Percentiles rank a stretch among this genome's conserved stretches.
Conservation (phyloP, 495 filamentous ascomycete species). For the Tuber calosporum region DNA sequence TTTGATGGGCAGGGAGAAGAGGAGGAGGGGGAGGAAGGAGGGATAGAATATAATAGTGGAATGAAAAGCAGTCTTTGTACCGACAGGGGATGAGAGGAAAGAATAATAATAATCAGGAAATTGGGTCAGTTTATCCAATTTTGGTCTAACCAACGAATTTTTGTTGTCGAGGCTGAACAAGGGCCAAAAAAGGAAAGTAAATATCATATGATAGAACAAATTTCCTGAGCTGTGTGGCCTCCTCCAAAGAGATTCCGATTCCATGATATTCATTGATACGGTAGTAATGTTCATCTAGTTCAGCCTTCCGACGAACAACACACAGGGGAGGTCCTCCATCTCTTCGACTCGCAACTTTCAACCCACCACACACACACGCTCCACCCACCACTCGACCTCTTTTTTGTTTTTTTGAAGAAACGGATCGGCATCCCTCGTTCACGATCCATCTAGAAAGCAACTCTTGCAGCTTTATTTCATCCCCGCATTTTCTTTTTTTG, state of each 20-base stretch:
- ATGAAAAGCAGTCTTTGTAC: not conserved
- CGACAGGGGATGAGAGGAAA: not conserved
- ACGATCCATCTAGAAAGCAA: not conserved
- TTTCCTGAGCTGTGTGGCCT: not conserved
- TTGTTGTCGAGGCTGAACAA: not conserved
- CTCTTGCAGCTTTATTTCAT: not conserved
- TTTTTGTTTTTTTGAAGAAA: not conserved
- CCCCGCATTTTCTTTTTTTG: not conserved
- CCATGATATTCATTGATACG: not conserved
- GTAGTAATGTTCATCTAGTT: not conserved
- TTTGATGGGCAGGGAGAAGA: not conserved
- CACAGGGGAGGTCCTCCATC: not conserved
- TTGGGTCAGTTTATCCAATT: not conserved
- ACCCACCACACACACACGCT: not conserved
- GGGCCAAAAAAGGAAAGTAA: not conserved
- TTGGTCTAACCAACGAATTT: not conserved
- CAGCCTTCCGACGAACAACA: not conserved
- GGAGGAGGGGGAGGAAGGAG: not conserved
- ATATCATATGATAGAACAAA: not conserved
- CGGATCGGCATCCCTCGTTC: not conserved
- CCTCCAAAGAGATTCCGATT: not conserved
- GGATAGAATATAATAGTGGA: not conserved
- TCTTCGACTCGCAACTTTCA: not conserved
- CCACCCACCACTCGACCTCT: not conserved
- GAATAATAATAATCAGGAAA: not conserved